Base-by-base conservation (phyloP, 768 basidiomycete genomes). In the Boletellus ananiceps region DNA sequence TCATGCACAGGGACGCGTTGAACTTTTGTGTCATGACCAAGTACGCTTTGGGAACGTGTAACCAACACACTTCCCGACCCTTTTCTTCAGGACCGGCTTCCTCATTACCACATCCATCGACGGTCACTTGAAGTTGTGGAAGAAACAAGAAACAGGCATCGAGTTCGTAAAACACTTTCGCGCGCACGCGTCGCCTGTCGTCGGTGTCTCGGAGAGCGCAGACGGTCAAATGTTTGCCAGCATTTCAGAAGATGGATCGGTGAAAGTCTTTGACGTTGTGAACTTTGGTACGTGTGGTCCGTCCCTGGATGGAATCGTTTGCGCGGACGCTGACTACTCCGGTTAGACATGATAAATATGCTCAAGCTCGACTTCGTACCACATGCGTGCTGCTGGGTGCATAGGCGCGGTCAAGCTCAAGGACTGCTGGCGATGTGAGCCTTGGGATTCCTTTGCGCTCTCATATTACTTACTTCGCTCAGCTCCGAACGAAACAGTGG, bases 121-220 rank as follows among this genome's bases (percentile, higher is more conserved):
- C 63, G 96, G 96, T 2, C 88, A 93, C 68, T 69, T 98, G 55
- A 99, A 99, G 67, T 70, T 99, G n/a, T 99, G 96, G 96, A 98
- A 96, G 75, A 99, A 99, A 69, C 93, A 96, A 71, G 88, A 93
- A 18, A 66, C 75, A 6, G 95, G 94, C 4, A 93, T 99, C 61
- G 96, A 98, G 71, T 98, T 97, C 59, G 95, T 98, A 51, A 99
- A 99, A 70, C 91, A 94, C 57, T 99, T 95, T 67, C 85, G 96
- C 40, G 93, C 96, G 1, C 94, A 96, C 59, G 74, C 94, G 18
- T 77, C 79, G 21, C 81, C 90, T 8, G 79, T 98, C 21, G 73
- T 83, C 4, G 82, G 80, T 8, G 85, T 97, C 4, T 88, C 87
- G 19, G 88, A 86, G 21, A 94, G 92, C 60, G 84, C 85, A 38